Percentiles rank a stretch among this genome's conserved stretches.
Evolutionary conservation across 2,329 filamentous ascomycete species (phyloP).

Genomic region (Cladophialophora exuberans): DNA sequence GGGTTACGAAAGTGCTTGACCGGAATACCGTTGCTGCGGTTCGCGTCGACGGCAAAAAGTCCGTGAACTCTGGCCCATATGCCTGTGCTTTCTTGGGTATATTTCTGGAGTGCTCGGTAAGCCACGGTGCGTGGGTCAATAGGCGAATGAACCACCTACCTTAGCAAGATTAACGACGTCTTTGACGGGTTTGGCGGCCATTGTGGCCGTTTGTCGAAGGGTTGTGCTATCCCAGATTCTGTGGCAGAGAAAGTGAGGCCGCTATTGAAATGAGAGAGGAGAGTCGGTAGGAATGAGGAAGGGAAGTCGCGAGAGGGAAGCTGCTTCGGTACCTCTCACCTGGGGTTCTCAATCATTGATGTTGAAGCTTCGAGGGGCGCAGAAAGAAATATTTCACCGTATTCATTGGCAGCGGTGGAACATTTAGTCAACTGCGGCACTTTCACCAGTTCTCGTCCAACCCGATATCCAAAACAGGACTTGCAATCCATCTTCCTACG

Average conservation of each 20-base stretch:
- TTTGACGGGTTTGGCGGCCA: slow-evolving; percentile 28
- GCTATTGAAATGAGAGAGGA: background rate
- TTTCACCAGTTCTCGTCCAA: background rate
- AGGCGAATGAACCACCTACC: slow-evolving; percentile 6
- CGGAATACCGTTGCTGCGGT: slow-evolving; percentile 88
- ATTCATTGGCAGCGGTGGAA: slow-evolving; percentile 5
- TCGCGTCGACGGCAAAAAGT: slow-evolving; percentile 77
- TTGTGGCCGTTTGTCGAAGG: slow-evolving; percentile 18
- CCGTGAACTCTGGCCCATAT: slow-evolving; percentile 85
- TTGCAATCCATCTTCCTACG: no score
- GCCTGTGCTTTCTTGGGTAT: slow-evolving; percentile 86
- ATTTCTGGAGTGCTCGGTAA: slow-evolving; percentile 68
- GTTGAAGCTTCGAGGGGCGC: background rate
- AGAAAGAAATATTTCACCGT: slow-evolving; percentile 4
- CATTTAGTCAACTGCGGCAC: background rate
- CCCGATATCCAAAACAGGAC: no score
- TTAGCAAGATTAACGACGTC: slow-evolving; percentile 28
- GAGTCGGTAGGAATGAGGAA: background rate
- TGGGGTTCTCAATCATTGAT: background rate
- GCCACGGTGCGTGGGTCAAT: background rate
- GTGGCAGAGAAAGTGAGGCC: background rate
- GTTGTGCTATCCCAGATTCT: background rate
- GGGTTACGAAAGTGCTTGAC: slow-evolving; percentile 94
- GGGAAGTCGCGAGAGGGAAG: background rate
- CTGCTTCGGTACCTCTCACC: background rate